These are phyloP conservation scores for Hibiscus tridactylites DNA, from an alignment of 345 rosid species.

Conservation along the genomic window DNA sequence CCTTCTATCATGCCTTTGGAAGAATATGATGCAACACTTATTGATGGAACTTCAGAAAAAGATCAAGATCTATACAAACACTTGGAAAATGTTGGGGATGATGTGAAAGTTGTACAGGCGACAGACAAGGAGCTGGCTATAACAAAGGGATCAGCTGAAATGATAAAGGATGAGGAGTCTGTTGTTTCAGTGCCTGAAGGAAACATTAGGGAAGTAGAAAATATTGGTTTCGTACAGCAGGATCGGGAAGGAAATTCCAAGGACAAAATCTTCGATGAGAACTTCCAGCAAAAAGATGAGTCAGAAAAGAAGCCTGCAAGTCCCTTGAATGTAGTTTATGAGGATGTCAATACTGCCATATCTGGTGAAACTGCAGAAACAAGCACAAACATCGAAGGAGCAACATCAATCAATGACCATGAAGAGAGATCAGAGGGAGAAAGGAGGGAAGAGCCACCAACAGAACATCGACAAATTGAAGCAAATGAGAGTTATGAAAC, in stretches of 20 bases:
- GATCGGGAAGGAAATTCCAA: not conserved
- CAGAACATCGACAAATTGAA: not conserved
- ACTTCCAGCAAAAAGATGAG: conserved; percentile 1
- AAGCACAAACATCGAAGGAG: not conserved
- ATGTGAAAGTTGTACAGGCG: too few species aligned
- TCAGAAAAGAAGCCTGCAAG: not conserved
- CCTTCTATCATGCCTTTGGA: too few species aligned
- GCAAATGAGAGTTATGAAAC: not conserved
- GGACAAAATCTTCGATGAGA: not conserved
- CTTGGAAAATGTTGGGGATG: too few species aligned
- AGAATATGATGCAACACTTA: too few species aligned
- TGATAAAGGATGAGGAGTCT: too few species aligned
- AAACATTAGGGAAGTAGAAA: not conserved
- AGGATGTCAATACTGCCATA: not conserved
- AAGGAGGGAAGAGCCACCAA: not conserved
- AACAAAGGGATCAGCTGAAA: too few species aligned
- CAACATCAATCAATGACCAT: not conserved
- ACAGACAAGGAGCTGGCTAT: too few species aligned
- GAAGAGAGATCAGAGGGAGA: not conserved
- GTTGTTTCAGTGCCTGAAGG: too few species aligned
- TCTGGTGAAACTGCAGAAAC: conserved; percentile 1
- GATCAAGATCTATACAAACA: too few species aligned
- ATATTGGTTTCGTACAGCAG: not conserved
- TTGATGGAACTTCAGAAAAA: too few species aligned
- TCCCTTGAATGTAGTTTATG: not conserved